Conservation (phyloP, 371 early-diverging fungal species). For the Entomophthora muscae region DNA sequence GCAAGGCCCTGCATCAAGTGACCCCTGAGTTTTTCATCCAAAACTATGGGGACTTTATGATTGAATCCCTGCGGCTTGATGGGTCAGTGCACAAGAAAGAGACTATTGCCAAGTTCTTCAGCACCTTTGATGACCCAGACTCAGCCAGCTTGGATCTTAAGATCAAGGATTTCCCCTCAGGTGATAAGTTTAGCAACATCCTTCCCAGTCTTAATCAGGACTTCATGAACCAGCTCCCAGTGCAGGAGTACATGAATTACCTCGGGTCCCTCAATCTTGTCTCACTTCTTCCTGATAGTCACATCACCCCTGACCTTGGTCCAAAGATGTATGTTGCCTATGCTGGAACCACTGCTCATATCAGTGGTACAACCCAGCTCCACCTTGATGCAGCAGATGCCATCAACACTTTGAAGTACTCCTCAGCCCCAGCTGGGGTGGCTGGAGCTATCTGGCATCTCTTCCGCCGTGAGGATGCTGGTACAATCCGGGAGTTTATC, state of each 20-base stretch:
- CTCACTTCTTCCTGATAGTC: constrained; percentile 21
- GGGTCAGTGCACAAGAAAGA: not conserved
- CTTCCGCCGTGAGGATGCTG: constrained; percentile 24
- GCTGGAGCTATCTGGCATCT: constrained; percentile 50
- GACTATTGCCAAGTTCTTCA: not conserved
- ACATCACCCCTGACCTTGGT: constrained; percentile 42
- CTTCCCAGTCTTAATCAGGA: constrained; percentile 29
- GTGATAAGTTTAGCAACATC: constrained; percentile 24
- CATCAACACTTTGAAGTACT: constrained; percentile 40
- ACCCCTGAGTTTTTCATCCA: not conserved
- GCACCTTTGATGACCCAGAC: not conserved
- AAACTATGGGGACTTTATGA: not conserved
- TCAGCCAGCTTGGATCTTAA: not conserved
- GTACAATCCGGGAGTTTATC: constrained; percentile 15
- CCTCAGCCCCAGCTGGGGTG: not conserved
- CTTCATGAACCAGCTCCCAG: constrained; percentile 34
- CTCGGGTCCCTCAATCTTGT: constrained; percentile 38
- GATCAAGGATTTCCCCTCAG: constrained; percentile 47
- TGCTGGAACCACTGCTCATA: not conserved
- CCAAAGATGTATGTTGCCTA: constrained; percentile 60
- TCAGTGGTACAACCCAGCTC: constrained; percentile 37
- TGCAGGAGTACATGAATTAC: constrained; percentile 32
- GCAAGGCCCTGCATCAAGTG: not conserved
- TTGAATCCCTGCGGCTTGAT: not conserved
- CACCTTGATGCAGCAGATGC: constrained; percentile 60